phyloP scores from a whole-genome alignment of 257 asterid genomes.

The Solanum chilense region DNA sequence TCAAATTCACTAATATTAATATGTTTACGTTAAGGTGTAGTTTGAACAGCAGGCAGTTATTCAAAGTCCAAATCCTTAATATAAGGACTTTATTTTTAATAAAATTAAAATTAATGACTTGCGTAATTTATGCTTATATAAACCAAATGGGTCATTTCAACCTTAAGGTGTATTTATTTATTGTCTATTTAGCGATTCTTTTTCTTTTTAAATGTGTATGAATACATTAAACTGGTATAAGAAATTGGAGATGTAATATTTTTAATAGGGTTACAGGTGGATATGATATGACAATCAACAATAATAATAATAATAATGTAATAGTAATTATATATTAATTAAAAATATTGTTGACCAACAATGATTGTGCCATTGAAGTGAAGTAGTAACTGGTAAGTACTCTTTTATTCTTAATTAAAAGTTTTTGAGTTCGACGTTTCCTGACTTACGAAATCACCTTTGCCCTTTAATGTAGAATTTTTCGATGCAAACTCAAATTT shows the following conservation, averaged over 20 bases:
- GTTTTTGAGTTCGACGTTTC: background rate
- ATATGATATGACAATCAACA: background rate
- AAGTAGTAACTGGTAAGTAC: background rate
- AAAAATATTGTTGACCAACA: background rate
- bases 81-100: conserved; percentile 16
- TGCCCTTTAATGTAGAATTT: background rate
- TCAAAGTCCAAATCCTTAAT: conserved; percentile 79
- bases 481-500: no score
- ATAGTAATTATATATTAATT: background rate
- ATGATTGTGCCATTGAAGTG: background rate
- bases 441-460: background rate
- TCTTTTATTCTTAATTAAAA: no score
- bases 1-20: background rate
- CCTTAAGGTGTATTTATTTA: background rate
- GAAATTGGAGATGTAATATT: background rate
- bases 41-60: conserved; percentile 76
- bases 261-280: background rate
- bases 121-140: background rate
- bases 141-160: background rate
- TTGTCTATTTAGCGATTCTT: background rate
- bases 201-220: no score
- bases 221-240: background rate
- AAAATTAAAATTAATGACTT: background rate
- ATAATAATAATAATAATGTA: background rate
- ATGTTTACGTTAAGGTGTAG: conserved; percentile 35